phyloP scores from a whole-genome alignment of 495 filamentous ascomycete species.

The Aspergillus ostianus region DNA sequence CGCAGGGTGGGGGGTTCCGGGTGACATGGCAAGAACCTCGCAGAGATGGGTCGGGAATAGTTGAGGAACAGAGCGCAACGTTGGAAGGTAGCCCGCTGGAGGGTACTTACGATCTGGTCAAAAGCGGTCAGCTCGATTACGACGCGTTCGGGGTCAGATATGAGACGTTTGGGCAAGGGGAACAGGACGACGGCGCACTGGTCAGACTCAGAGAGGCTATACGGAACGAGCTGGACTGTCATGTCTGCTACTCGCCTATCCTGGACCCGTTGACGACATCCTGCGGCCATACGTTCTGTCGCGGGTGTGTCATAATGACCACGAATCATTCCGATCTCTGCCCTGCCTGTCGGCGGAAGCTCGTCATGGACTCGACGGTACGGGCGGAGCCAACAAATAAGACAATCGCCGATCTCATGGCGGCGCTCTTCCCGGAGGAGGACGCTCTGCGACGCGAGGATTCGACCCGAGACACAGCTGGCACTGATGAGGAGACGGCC shows the following conservation, averaged over 20 bases:
- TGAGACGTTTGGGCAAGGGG: slow-evolving; percentile 35
- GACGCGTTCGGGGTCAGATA: slow-evolving; percentile 54
- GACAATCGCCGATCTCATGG: slow-evolving; percentile 57
- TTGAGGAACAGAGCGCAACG: slow-evolving; percentile 19
- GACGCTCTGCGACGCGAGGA: slow-evolving; percentile 56
- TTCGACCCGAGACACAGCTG: slow-evolving; percentile 47
- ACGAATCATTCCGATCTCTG: slow-evolving; percentile 75
- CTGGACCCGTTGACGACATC: slow-evolving; percentile 77
- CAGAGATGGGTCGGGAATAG: slow-evolving; percentile 33
- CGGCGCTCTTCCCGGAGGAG: slow-evolving; percentile 63
- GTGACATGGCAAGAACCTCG: slow-evolving; percentile 41
- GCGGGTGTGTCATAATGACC: slow-evolving; percentile 69
- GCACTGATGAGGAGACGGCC: slow-evolving; percentile 52
- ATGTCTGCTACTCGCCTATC: slow-evolving; percentile 79
- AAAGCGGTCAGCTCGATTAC: slow-evolving; percentile 30
- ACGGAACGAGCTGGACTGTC: slow-evolving; percentile 75
- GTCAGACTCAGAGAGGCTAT: slow-evolving; percentile 57
- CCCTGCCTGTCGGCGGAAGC: slow-evolving; percentile 69
- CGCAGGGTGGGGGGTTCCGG: slow-evolving; percentile 30
- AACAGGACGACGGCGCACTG: slow-evolving; percentile 43
- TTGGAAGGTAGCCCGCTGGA: slow-evolving; percentile 22
- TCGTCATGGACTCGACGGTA: slow-evolving; percentile 60
- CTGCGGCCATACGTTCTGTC: slow-evolving; percentile 90
- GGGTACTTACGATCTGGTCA: slow-evolving; percentile 31
- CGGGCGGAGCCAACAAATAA: slow-evolving; percentile 59